Evolutionary conservation across 2,329 filamentous ascomycete species (phyloP), one percentile per base, ranked within the genome.

Genomic region (Neonectria hederae): DNA sequence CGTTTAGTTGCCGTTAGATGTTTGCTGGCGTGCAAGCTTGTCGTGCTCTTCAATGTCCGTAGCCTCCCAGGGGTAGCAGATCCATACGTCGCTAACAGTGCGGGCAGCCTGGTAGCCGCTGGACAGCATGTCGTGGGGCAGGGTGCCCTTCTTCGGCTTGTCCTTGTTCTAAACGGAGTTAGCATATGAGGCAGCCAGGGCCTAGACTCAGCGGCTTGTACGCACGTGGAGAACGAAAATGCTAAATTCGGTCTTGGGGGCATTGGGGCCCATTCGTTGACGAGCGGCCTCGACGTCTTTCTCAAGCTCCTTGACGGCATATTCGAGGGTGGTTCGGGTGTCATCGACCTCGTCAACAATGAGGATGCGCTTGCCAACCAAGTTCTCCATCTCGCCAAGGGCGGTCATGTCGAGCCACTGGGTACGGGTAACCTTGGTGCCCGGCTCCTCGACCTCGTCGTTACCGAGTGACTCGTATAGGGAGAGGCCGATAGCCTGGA

Each of bases 1-100:
- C 46, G 24, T 63, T 61, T 69, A 74, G 65, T 69, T 72, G 56
- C 65, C 58, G 59, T 70, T 69, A 54, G 77, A 9, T 7, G 28
- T 70, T 71, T 83, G 79, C 72, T 83, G 79, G 66, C 82, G 82
- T 19, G 93, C 92, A 62, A 90, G 78, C 65, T 83, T 81, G 81
- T 98, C 95, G 78, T 97, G 95, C 85, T 94, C 92, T 28, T 97
- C 93, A 76, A 98, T 97, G 77, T 97, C 92, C 35, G 82, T 91
- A 46, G 96, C 96, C 83, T 98, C 96, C 96, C 96, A 99, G 17
- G 96, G 96, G 82, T 99, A 99, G 86, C 93, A 97, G 78, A 98
- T 98, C 96, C 96, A 99, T 70, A 94, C 90, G 81, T 99, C 95
- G n/a, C 87, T 88, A 32, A 97, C 92, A 6, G 95, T 98, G 76